phyloP scores from a whole-genome alignment of 495 filamentous ascomycete genomes.

The Penicillium mononematosum region DNA sequence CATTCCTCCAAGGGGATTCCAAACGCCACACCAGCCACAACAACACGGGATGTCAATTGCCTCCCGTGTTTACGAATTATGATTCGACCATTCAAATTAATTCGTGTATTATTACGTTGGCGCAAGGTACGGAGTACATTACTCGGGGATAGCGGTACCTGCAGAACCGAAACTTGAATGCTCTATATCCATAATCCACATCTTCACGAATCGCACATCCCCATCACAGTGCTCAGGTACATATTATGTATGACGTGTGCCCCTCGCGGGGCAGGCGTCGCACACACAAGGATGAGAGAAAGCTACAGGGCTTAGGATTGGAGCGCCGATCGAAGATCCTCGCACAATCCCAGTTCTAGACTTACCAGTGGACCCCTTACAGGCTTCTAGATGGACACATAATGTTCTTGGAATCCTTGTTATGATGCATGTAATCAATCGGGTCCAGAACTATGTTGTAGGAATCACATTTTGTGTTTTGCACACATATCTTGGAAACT shows the following conservation, averaged over 20 bases:
- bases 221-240: neutral
- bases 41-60: slow-evolving; percentile 2
- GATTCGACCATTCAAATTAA: slow-evolving; percentile 6
- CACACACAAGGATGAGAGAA: neutral
- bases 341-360: slow-evolving; percentile 1
- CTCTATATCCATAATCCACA: neutral
- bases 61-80: neutral
- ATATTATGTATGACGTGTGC: slow-evolving; percentile 3
- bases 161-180: neutral
- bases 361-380: slow-evolving; percentile 10
- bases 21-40: slow-evolving; percentile 6
- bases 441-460: neutral
- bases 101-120: too few relatives aligned
- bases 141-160: slow-evolving; percentile 1
- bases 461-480: neutral
- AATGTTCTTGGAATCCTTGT: slow-evolving; percentile 1
- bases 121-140: too few relatives aligned
- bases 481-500: neutral
- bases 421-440: slow-evolving; percentile 2
- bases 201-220: neutral
- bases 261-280: slow-evolving; percentile 3
- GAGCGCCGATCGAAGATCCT: slow-evolving; percentile 13
- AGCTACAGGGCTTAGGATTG: neutral
- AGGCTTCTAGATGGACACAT: slow-evolving; percentile 10
- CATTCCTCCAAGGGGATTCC: neutral